Evolutionary conservation across 164 flowering plant species (phyloP), one percentile per base, ranked within the genome.

Genomic region (Umbellularia californica): DNA sequence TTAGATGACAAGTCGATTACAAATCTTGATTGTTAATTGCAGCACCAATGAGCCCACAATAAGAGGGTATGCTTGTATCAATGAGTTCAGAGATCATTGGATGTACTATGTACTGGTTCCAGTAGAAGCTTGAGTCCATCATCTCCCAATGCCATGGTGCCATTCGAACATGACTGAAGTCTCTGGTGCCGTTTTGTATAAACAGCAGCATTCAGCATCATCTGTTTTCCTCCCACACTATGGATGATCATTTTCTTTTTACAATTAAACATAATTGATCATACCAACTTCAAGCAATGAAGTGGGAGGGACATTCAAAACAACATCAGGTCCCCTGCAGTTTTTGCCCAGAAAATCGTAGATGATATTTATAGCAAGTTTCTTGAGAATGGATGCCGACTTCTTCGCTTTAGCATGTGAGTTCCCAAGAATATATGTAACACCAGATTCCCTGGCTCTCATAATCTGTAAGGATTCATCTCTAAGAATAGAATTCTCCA

Each of bases 221-320:
- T 23, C 17, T 22, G 67, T 55, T 23, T 25, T 64, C 33, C 4
- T 64, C 67, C 2, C 25, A 11, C 10, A 11, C 10, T 5, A 11
- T 7, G 5, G 15, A 64, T 2, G 69, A 66, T 14, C n/a, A 28
- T 15, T 63, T 35, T 76, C 23, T 41, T 22, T 11, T 27, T 33
- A 25, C 52, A 70, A 71, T 79, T 77, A 87, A 68, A 90, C 91
- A 66, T 87, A 78, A 75, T 87, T 88, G 71, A 87, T 71, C 91
- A 88, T 87, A 22, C 92, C 92, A 62, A 90, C 94, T 79, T 86
- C 90, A 13, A 90, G 81, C 75, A 87, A 52, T 58, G 87, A 86
- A 23, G 88, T 80, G 64, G 83, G 89, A 73, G 90, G 90, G 70
- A 88, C 84, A 50, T 81, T 84, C 41, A 87, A 76, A 68, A 81